A percentile compares a stretch with the other conserved stretches of the same genome.
Conservation (phyloP, 2,329 filamentous ascomycete genomes). For the Pseudogymnoascus sp. region DNA sequence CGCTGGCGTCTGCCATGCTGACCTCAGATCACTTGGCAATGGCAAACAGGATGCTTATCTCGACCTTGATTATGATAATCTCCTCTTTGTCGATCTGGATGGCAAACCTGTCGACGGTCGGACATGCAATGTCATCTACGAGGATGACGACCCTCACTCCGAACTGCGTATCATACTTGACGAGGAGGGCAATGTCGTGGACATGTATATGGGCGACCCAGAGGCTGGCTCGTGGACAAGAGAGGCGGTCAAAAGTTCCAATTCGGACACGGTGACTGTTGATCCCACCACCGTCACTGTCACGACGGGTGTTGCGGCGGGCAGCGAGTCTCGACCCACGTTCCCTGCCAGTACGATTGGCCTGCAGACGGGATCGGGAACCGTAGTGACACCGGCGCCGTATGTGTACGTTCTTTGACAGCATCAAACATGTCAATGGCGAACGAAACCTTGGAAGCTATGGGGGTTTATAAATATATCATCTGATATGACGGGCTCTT, state of each 20-base stretch:
- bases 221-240: background rate
- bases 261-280: background rate
- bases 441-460: background rate
- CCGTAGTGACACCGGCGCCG: background rate
- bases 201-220: background rate
- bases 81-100: constrained; percentile 8
- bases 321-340: background rate
- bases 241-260: background rate
- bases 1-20: background rate
- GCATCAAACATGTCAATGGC: background rate
- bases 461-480: background rate
- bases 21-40: background rate
- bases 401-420: background rate
- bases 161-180: background rate
- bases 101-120: constrained; percentile 10
- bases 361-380: background rate
- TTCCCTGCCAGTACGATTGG: background rate
- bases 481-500: background rate
- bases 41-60: background rate
- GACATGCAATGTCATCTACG: constrained; percentile 10
- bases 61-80: constrained; percentile 8
- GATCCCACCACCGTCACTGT: background rate
- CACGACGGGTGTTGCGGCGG: background rate
- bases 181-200: background rate
- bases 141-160: background rate